Conservation (phyloP, 306 rosid species). For the Elaeagnus macrophylla region DNA sequence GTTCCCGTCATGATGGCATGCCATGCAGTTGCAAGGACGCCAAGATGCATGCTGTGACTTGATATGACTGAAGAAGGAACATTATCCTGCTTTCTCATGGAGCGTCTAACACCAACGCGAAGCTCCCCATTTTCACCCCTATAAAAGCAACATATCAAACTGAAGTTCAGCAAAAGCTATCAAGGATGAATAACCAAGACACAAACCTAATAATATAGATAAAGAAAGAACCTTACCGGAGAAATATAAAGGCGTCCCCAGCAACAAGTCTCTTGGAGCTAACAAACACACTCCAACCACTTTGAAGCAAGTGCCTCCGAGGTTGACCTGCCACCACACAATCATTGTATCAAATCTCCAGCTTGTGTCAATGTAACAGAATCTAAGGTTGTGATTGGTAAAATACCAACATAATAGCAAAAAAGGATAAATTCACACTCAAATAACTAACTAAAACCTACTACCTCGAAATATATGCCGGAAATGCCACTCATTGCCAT, state of each 20-base stretch:
- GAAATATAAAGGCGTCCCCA: slow-evolving; percentile 82
- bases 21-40: slow-evolving; percentile 98
- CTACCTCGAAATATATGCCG: slow-evolving; percentile 87
- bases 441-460: not conserved
- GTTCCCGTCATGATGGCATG: slow-evolving; percentile 80
- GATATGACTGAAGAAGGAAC: slow-evolving; percentile 91
- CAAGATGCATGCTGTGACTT: slow-evolving; percentile 98
- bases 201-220: not conserved
- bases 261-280: slow-evolving; percentile 98
- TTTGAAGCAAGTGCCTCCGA: slow-evolving; percentile 84
- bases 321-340: slow-evolving; percentile 76
- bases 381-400: not conserved
- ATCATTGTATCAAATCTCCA: not conserved
- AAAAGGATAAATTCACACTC: not conserved
- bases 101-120: slow-evolving; percentile 95
- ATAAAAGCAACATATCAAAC: not conserved
- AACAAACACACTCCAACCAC: slow-evolving; percentile 99
- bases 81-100: slow-evolving; percentile 91
- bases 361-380: not conserved
- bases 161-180: not conserved
- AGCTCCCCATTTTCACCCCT: slow-evolving; percentile 99
- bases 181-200: not conserved
- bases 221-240: slow-evolving; percentile 27
- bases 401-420: not conserved
- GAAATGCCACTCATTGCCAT: slow-evolving; percentile 83